Base-by-base conservation (phyloP, 768 basidiomycete genomes). In the Macrolepiota albuminosa region DNA sequence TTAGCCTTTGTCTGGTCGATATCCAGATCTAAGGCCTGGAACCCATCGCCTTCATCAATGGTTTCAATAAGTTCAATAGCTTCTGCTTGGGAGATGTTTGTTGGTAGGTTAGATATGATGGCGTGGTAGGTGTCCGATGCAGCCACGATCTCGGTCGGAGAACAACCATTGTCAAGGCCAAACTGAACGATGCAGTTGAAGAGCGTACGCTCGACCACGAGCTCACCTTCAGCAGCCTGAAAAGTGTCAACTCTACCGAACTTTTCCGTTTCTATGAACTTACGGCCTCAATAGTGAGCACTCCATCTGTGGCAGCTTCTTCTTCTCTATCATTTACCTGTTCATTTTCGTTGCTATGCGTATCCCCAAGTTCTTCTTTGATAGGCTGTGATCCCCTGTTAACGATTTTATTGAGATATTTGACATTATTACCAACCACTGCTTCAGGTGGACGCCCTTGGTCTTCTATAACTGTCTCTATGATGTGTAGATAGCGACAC, bases 81-180 rank as follows among this genome's bases (percentile, higher is more conserved):
- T 24, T 76, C 75, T 11, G 62, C 51, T 42, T 66, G 57, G 34
- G 70, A 54, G 31, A 71, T 59, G 55, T 71, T 63, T 8, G 63
- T 29, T 14, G 80, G 77, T 21, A 84, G 65, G 55, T 79, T 78
- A 14, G 73, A 73, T 9, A 85, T 61, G 33, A 76, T 58, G 45
- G 82, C 63, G 34, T 54, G 54, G 36, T 39, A 42, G 6, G 65
- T 75, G 59, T 80, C 77, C 49, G 75, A 76, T 1, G 72, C 68
- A 7, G 78, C 76, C 36, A 60, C 61, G 40, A 81, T 63, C 31
- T 70, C 54, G 18, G 61, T 62, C 4, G 78, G 70, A 8, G 55
- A 57, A 43, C 71, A 75, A 11, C 61, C 61, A 34, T 64, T 63
- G 57, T 76, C 74, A 42, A 68, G 63, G 4, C 73, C 74, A 51